Base-by-base conservation (phyloP, 2,329 filamentous ascomycete species). In the Anthostomella pinea region DNA sequence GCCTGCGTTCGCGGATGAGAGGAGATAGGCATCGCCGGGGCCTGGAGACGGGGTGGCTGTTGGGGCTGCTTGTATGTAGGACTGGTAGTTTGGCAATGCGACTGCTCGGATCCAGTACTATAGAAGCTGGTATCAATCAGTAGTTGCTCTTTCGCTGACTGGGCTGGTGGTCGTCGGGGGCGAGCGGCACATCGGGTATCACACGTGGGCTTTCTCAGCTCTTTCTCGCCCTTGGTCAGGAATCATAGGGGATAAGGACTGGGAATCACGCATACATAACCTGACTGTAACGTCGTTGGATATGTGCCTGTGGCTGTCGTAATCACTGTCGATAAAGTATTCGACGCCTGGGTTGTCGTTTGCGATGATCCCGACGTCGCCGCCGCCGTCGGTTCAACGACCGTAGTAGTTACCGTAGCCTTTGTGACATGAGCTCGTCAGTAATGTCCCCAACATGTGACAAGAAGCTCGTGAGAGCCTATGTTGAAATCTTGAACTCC, bases 31-130 rank as follows among this genome's bases (percentile, higher is more conserved):
- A 31, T 43, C 33, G 14, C 45, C 45, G 3, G 43, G 39, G 2
- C 43, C 43, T 4, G 43, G 45, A 8, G 30, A 46, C 6, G 45
- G 43, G 5, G 43, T 44, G 19, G 43, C 43, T 17, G 39, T 46
- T 4, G 43, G 43, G n/a, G 45, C 45, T 9, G 39, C 45, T 39
- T 48, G 43, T 11, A 46, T 29, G 30, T 48, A 46, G 5, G 45
- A 48, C 32, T 48, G 43, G 39, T 37, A 48, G n/a, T 48, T 43
- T 4, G 45, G 43, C 16, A 39, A 40, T 23, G 33, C 45, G 8
- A 46, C 45, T 8, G 45, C 45, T n/a, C 38, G 39, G 11, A 48
- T 30, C 43, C 45, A 48, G 28, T 43, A 46, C 26, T 27, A 27
- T 27, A 6, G 6, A 27, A 22, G 21, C 21, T 7, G 21, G 11